phyloP scores from a whole-genome alignment of 306 rosid species.

The Trifolium repens region DNA sequence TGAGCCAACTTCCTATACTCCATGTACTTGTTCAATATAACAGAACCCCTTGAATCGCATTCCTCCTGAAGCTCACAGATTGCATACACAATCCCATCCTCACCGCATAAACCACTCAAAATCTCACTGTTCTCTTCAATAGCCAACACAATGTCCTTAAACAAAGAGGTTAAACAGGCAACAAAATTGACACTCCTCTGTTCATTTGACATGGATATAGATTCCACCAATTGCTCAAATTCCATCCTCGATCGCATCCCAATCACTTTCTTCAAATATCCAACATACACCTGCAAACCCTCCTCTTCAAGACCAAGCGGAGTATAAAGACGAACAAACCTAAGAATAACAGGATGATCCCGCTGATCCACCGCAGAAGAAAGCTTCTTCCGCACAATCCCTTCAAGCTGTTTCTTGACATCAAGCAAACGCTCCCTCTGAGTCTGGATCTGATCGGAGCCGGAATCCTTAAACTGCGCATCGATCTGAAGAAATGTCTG shows the following conservation, averaged over 20 bases:
- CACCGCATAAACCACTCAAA: conserved; percentile 84
- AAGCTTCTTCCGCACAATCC: conserved; percentile 77
- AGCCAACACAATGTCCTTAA: conserved; percentile 85
- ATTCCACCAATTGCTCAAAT: conserved; percentile 76
- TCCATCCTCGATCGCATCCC: conserved; percentile 88
- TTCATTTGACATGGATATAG: conserved; percentile 53
- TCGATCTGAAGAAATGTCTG: conserved; percentile 76
- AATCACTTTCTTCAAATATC: conserved; percentile 85
- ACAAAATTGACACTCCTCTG: conserved; percentile 68
- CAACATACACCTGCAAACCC: conserved; percentile 90
- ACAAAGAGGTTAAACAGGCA: conserved; percentile 83
- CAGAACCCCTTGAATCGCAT: conserved; percentile 84
- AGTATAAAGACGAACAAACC: conserved; percentile 68
- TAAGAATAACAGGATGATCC: conserved; percentile 64
- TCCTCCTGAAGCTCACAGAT: conserved; percentile 98
- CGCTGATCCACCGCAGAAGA: conserved; percentile 77
- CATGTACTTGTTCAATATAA: conserved; percentile 88
- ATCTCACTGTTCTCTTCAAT: conserved; percentile 83
- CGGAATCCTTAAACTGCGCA: conserved; percentile 67
- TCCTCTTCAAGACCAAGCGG: conserved; percentile 88
- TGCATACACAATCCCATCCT: conserved; percentile 93
- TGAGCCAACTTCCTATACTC: conserved; percentile 80
- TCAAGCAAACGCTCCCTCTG: conserved; percentile 72
- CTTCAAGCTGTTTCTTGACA: conserved; percentile 74
- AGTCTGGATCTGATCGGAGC: conserved; percentile 69